These are phyloP conservation scores for Penicillium odoratum DNA, from an alignment of 495 filamentous ascomycete genomes.

Conservation along the genomic window DNA sequence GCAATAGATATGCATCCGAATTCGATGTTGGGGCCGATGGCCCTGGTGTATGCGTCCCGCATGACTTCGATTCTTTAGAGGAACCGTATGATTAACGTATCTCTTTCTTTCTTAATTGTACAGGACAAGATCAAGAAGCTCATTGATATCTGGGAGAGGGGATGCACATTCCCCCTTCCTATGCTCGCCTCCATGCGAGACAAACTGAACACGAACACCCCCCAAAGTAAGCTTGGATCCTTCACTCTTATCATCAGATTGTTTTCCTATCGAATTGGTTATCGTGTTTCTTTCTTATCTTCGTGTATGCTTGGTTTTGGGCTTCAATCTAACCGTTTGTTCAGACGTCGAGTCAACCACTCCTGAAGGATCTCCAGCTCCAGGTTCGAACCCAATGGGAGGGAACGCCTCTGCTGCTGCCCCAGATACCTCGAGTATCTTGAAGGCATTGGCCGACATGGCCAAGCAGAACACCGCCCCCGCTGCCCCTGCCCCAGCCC, in stretches of 20 bases:
- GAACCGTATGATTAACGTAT: slow-evolving; percentile 53
- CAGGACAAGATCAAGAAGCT: slow-evolving; percentile 98
- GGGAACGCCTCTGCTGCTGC: slow-evolving; percentile 38
- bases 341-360: slow-evolving; percentile 71
- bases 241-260: not conserved
- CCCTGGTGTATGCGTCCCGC: not conserved
- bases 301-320: not conserved
- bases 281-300: not conserved
- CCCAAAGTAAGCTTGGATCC: slow-evolving; percentile 58
- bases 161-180: slow-evolving; percentile 79
- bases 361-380: slow-evolving; percentile 74
- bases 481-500: slow-evolving; percentile 36
- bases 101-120: slow-evolving; percentile 34
- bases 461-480: slow-evolving; percentile 72
- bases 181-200: slow-evolving; percentile 87
- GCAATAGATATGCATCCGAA: slow-evolving; percentile 49
- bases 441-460: slow-evolving; percentile 83
- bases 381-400: slow-evolving; percentile 46
- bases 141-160: slow-evolving; percentile 97
- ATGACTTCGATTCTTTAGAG: slow-evolving; percentile 23
- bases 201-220: slow-evolving; percentile 67
- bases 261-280: too few species aligned
- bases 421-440: slow-evolving; percentile 67
- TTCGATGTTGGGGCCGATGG: slow-evolving; percentile 10
- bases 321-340: slow-evolving; percentile 22